These are phyloP conservation scores for Kodamaea arcana DNA, from an alignment of 1,139 yeast genomes.

Conservation along the genomic window DNA sequence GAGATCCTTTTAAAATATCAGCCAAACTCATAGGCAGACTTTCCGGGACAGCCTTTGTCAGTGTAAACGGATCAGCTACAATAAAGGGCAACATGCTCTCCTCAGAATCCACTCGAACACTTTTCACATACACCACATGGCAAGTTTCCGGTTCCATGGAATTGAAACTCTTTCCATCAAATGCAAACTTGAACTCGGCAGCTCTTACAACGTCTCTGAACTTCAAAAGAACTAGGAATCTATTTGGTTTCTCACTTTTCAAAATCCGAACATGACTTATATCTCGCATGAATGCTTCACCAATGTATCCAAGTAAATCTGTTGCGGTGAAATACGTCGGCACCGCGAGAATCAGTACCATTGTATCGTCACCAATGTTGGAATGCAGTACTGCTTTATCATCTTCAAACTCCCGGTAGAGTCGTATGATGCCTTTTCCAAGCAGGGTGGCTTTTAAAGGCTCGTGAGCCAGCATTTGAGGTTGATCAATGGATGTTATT, in stretches of 20 bases:
- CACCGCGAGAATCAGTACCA: conserved; percentile 75
- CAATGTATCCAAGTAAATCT: conserved; percentile 77
- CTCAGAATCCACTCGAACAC: conserved; percentile 40
- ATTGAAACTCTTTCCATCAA: conserved; percentile 73
- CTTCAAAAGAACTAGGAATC: conserved; percentile 76
- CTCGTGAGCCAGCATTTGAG: conserved; percentile 22
- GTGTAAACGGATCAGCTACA: conserved; percentile 69
- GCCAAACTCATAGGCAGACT: too few relatives aligned
- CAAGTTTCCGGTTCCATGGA: conserved; percentile 89
- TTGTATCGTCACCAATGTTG: conserved; percentile 50
- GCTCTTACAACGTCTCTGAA: conserved; percentile 58
- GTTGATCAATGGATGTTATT: conserved; percentile 26
- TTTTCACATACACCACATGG: conserved; percentile 65
- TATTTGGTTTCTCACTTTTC: conserved; percentile 60
- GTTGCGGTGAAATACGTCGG: conserved; percentile 88
- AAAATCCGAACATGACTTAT: conserved; percentile 74
- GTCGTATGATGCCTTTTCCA: conserved; percentile 69
- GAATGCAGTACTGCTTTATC: conserved; percentile 3
- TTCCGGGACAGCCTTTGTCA: too few relatives aligned
- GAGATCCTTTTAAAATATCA: too few relatives aligned
- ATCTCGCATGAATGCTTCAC: conserved; percentile 50
- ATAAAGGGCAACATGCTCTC: conserved; percentile 55
- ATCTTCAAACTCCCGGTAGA: conserved; percentile 52
- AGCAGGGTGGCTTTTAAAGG: conserved; percentile 56
- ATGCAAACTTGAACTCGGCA: conserved; percentile 57